phyloP scores from a whole-genome alignment of 768 basidiomycete genomes.

The Lentinus brumalis region DNA sequence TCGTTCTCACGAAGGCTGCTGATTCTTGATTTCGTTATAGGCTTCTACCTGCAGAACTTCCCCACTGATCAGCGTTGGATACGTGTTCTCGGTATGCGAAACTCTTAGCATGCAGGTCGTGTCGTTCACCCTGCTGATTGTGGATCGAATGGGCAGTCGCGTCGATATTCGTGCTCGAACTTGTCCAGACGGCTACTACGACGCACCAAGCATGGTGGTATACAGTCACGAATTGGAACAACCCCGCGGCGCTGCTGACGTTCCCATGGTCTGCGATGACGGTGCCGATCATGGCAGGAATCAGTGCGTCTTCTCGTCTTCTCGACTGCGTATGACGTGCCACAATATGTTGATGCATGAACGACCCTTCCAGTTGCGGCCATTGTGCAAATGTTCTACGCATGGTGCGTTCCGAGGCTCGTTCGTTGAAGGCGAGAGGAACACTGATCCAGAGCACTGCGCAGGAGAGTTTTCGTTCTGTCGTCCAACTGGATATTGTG shows the following conservation, averaged over 20 bases:
- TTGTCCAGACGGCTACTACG: slow-evolving; percentile 25
- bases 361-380: slow-evolving; percentile 15
- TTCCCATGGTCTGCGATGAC: slow-evolving; percentile 19
- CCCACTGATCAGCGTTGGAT: slow-evolving; percentile 5
- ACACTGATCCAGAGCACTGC: too few relatives aligned
- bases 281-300: slow-evolving; percentile 21
- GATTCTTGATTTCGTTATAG: background rate
- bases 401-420: slow-evolving; percentile 16
- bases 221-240: slow-evolving; percentile 28
- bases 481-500: too few relatives aligned
- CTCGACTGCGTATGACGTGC: background rate
- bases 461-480: too few relatives aligned
- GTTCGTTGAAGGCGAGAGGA: background rate
- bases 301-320: slow-evolving; percentile 15
- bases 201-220: slow-evolving; percentile 26
- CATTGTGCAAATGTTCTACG: slow-evolving; percentile 28
- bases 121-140: too few relatives aligned
- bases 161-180: slow-evolving; percentile 18
- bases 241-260: slow-evolving; percentile 18
- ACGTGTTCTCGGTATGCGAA: slow-evolving; percentile 1
- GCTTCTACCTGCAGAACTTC: slow-evolving; percentile 8
- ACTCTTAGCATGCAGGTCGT: background rate
- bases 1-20: too few relatives aligned
- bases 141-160: too few relatives aligned
- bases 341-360: too few relatives aligned